Evolutionary conservation across 441 rosid genomes (phyloP).

Genomic region (Arabidopsis lyrata): DNA sequence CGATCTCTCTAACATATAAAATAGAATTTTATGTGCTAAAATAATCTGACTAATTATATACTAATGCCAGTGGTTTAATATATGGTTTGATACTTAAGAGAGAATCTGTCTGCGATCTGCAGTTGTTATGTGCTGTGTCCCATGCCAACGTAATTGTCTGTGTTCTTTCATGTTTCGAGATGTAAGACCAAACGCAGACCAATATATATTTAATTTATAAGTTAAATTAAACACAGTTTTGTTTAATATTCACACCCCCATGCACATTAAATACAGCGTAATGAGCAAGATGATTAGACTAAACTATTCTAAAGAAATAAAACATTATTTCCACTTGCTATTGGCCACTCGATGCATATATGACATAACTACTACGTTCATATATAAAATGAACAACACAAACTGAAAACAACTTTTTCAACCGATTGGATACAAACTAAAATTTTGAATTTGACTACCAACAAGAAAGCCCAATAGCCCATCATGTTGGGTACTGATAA

Average conservation of each 20-base stretch:
- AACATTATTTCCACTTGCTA: slow-evolving; percentile 25
- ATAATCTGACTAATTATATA: not conserved
- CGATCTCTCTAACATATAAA: slow-evolving; percentile 22
- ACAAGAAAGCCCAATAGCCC: not conserved
- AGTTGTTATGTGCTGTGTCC: slow-evolving; percentile 28
- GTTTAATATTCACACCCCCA: slow-evolving; percentile 24
- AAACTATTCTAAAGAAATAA: slow-evolving; percentile 1
- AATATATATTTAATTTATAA: slow-evolving; percentile 14
- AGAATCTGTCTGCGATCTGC: slow-evolving; percentile 15
- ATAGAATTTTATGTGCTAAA: not conserved
- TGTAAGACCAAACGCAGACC: slow-evolving; percentile 21
- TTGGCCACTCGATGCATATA: slow-evolving; percentile 11
- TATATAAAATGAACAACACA: not conserved
- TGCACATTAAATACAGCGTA: slow-evolving; percentile 30
- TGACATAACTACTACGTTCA: not conserved
- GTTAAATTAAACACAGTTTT: slow-evolving; percentile 24
- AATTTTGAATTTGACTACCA: not conserved
- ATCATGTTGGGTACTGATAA: not conserved
- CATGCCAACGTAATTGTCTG: slow-evolving; percentile 30
- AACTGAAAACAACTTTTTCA: not conserved
- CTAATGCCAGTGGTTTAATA: slow-evolving; percentile 23
- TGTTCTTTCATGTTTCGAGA: slow-evolving; percentile 24
- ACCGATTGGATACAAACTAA: not conserved
- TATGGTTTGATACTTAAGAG: slow-evolving; percentile 7
- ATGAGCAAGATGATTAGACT: slow-evolving; percentile 34